A percentile compares a stretch with the other conserved stretches of the same genome.
Evolutionary conservation across 768 basidiomycete species (phyloP).

Genomic region (Paxillus ammoniavirescens): DNA sequence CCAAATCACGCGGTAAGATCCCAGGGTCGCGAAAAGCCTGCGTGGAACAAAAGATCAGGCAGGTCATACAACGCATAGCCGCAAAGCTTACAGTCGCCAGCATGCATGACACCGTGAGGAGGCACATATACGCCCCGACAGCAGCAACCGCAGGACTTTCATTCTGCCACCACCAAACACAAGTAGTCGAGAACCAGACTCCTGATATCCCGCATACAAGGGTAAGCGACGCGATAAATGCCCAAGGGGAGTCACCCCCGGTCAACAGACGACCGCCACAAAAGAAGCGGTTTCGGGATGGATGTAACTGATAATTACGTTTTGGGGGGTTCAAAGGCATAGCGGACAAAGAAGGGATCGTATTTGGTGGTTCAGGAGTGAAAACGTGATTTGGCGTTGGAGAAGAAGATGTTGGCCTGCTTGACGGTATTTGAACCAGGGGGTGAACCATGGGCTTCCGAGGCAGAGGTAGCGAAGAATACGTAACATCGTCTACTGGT

Average conservation of each 20-base stretch:
- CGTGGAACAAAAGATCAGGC: background rate
- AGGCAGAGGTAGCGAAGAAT: conserved; percentile 6
- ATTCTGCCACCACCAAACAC: conserved; percentile 86
- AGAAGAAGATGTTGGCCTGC: conserved; percentile 18
- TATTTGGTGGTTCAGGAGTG: conserved; percentile 29
- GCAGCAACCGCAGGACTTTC: conserved; percentile 68
- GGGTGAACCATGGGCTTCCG: conserved; percentile 20
- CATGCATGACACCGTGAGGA: conserved; percentile 75
- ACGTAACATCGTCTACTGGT: conserved; percentile 12
- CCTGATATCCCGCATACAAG: conserved; percentile 69
- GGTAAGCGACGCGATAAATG: conserved; percentile 65
- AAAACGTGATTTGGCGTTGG: conserved; percentile 30
- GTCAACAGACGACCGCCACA: conserved; percentile 70
- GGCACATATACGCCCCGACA: conserved; percentile 59
- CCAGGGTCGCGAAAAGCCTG: conserved; percentile 84
- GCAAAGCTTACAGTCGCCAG: conserved; percentile 59
- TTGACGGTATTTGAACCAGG: conserved; percentile 26
- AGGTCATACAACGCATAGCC: conserved; percentile 6
- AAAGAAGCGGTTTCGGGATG: conserved; percentile 77
- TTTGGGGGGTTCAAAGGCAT: conserved; percentile 33
- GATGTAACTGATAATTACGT: conserved; percentile 62
- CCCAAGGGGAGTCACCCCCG: conserved; percentile 83
- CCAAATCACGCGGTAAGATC: conserved; percentile 84
- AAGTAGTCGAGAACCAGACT: conserved; percentile 86
- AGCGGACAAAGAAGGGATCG: conserved; percentile 33